A percentile compares a stretch with the other conserved stretches of the same genome.
phyloP scores from a whole-genome alignment of 1,284 basidiomycete species.

The Paramarasmius palmivorus region DNA sequence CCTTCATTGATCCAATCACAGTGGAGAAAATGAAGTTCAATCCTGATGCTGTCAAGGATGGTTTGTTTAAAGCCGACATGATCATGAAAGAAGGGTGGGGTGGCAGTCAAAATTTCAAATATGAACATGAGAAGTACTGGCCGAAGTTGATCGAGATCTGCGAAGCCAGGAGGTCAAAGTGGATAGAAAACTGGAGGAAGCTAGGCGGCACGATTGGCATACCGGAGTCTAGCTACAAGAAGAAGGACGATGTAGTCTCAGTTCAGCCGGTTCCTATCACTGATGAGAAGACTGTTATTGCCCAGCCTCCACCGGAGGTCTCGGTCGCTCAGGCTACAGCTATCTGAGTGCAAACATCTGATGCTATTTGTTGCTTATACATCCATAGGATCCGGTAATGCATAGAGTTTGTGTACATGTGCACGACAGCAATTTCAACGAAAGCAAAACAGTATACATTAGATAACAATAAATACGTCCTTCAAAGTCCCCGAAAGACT shows the following conservation, averaged over 20 bases:
- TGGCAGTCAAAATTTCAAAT: slow-evolving; percentile 62
- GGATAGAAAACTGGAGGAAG: slow-evolving; percentile 61
- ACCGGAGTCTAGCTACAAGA: slow-evolving; percentile 74
- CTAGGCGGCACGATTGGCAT: slow-evolving; percentile 67
- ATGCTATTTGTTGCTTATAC: slow-evolving; percentile 9
- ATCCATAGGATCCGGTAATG: too few relatives aligned
- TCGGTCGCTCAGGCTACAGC: background rate
- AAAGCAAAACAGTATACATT: background rate
- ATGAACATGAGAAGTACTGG: slow-evolving; percentile 78
- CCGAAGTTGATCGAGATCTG: slow-evolving; percentile 58
- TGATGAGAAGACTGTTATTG: slow-evolving; percentile 3
- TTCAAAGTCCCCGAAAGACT: slow-evolving; percentile 4
- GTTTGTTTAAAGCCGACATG: slow-evolving; percentile 56
- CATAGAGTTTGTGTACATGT: too few relatives aligned
- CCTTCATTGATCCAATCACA: slow-evolving; percentile 81
- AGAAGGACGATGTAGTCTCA: slow-evolving; percentile 9
- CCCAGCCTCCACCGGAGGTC: background rate
- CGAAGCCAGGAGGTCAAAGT: slow-evolving; percentile 46
- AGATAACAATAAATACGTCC: slow-evolving; percentile 8
- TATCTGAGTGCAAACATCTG: background rate
- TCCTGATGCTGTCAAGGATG: slow-evolving; percentile 58
- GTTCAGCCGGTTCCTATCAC: background rate
- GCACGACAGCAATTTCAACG: too few relatives aligned
- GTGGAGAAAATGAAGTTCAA: slow-evolving; percentile 74
- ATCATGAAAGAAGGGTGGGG: slow-evolving; percentile 63